Evolutionary conservation across 2,329 filamentous ascomycete genomes (phyloP).

Genomic region (Alternaria rosae): DNA sequence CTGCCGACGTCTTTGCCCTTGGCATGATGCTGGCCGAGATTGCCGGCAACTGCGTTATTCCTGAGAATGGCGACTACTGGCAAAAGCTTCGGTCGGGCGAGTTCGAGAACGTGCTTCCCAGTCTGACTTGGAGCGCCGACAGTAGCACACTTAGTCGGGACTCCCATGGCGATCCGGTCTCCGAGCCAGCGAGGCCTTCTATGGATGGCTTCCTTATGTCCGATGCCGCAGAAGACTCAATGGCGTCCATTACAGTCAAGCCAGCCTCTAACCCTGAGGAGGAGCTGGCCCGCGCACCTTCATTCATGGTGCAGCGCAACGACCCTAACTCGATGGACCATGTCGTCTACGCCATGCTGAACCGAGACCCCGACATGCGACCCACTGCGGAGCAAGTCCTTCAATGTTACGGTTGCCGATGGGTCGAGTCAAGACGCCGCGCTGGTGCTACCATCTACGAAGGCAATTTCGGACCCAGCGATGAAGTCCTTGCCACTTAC

Average conservation of each 20-base stretch:
- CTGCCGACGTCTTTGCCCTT: constrained; percentile 91
- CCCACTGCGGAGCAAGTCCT: constrained; percentile 79
- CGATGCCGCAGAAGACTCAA: constrained; percentile 48
- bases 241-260: constrained; percentile 47
- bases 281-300: constrained; percentile 74
- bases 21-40: constrained; percentile 95
- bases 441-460: constrained; percentile 95
- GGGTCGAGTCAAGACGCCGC: constrained; percentile 78
- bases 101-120: constrained; percentile 80
- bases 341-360: constrained; percentile 88
- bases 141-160: constrained; percentile 74
- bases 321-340: constrained; percentile 80
- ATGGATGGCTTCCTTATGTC: constrained; percentile 42
- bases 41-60: constrained; percentile 90
- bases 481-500: constrained; percentile 61
- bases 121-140: constrained; percentile 80
- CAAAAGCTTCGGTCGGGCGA: constrained; percentile 88
- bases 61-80: constrained; percentile 92
- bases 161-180: constrained; percentile 59
- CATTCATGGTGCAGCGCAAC: constrained; percentile 83
- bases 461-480: constrained; percentile 89
- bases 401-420: constrained; percentile 74
- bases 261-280: constrained; percentile 40
- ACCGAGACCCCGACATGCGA: constrained; percentile 73
- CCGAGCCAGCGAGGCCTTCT: constrained; percentile 26